These are phyloP conservation scores for Vaucheria bursata DNA, from an alignment of 352 stramenopile genomes.

Conservation along the genomic window DNA sequence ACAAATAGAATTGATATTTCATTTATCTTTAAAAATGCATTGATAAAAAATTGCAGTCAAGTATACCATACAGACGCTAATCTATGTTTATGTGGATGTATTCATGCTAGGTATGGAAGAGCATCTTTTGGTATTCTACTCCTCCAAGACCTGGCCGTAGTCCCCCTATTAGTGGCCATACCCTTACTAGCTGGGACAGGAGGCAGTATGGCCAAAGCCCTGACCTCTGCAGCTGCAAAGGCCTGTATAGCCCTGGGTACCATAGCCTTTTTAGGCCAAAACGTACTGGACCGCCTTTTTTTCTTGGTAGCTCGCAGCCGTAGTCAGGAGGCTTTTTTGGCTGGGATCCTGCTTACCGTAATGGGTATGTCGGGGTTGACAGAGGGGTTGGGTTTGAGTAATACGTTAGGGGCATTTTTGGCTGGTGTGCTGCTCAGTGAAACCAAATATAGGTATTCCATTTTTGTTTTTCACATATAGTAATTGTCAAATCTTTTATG, in stretches of 20 bases:
- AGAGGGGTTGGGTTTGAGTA: conserved; percentile 67
- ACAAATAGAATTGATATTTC: too few relatives aligned
- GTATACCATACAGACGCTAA: too few relatives aligned
- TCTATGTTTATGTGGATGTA: too few relatives aligned
- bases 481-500: too few relatives aligned
- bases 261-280: conserved; percentile 62
- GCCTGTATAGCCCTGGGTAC: conserved; percentile 59
- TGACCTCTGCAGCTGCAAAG: conserved; percentile 62
- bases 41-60: background rate
- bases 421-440: conserved; percentile 67
- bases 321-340: conserved; percentile 72
- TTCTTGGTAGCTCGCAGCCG: conserved; percentile 60
- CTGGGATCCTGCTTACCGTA: conserved; percentile 66
- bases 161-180: conserved; percentile 69
- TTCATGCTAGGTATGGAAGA: conserved; percentile 62
- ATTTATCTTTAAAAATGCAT: background rate
- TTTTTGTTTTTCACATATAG: too few relatives aligned
- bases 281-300: conserved; percentile 67
- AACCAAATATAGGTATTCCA: conserved; percentile 65
- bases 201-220: conserved; percentile 53
- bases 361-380: conserved; percentile 71
- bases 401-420: conserved; percentile 71
- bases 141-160: conserved; percentile 69
- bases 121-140: conserved; percentile 68
- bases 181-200: conserved; percentile 61